Base-by-base conservation (phyloP, 2,329 filamentous ascomycete genomes). In the Endoconidiophora polonica region DNA sequence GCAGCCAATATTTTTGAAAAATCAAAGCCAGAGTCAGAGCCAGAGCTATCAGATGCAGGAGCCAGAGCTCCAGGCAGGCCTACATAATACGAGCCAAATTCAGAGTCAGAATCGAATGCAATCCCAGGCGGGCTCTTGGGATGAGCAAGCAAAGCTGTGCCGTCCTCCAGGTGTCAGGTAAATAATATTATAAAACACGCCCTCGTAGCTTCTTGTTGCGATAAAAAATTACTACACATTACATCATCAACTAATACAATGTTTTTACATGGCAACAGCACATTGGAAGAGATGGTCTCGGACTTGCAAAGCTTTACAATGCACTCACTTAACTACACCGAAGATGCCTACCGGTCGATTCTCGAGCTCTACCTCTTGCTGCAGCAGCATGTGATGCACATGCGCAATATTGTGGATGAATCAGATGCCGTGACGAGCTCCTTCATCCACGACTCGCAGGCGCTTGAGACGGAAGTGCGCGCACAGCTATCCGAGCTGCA, bases 301-400 rank as follows among this genome's bases (percentile, higher is more conserved):
- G 43, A 49, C 38, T 68, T 87, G 9, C 72, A 71, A 56, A 65
- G 71, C 29, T 71, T 79, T 60, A 81, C 81, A 20, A 70, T 76
- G 50, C 64, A 69, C 20, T 76, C 79, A 22, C 83, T 79, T 14
- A 70, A 73, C 54, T 73, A 73, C 33, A 73, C 90, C 40, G 83
- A 88, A 60, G 76, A 82, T 52, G 80, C 80, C 2, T 88, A 87
- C 64, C 83, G 83, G 55, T 74, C 76, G 0, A 73, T 87, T 7
- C 68, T 86, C 26, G 79, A 85, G 59, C 84, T 81, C 59, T 70
- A 83, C 45, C 72, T 72, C 46, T 62, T 70, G 1, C 66, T 88
- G 37, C 79, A 81, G 49, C 72, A 68, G 56, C 85, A 78, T 1
- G 73, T 87, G 38, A 62, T 68, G 4, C 73, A 72, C 2, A 66